Evolutionary conservation across 2,329 filamentous ascomycete species (phyloP).

Genomic region (Colletotrichum cuscutae): DNA sequence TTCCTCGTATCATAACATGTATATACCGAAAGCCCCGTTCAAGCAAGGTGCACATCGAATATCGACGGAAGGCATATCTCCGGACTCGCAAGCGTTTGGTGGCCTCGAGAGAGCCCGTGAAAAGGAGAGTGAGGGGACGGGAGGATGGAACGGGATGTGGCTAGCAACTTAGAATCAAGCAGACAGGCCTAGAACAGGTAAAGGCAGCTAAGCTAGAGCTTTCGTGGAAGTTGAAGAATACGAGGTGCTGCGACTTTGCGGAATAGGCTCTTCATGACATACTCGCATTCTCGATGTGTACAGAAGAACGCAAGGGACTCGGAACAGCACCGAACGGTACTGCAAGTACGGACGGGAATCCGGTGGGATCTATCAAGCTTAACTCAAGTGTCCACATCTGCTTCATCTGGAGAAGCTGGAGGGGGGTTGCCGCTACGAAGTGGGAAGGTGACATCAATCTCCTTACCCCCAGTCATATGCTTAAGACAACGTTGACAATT

Average conservation of each 20-base stretch:
- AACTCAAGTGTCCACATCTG: no score
- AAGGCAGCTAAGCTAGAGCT: not conserved
- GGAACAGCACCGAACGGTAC: not conserved
- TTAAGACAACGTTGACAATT: no score
- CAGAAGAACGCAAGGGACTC: not conserved
- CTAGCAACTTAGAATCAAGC: not conserved
- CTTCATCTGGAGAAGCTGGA: no score
- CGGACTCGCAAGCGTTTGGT: constrained; percentile 9
- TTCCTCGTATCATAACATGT: no score
- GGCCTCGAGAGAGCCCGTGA: not conserved
- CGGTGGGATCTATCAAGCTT: not conserved
- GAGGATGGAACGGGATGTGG: not conserved
- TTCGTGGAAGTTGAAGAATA: not conserved
- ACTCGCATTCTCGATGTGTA: not conserved
- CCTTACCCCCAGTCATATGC: no score
- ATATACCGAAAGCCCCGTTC: no score
- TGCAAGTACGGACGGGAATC: constrained; percentile 8
- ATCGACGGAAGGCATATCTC: not conserved
- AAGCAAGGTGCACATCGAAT: no score
- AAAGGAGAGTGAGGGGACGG: not conserved
- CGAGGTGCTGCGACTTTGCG: not conserved
- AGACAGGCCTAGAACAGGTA: not conserved
- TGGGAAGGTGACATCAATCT: constrained; percentile 12
- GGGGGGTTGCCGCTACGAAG: not conserved
- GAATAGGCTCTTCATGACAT: not conserved